Base-by-base conservation (phyloP, 805 yeast genomes). In the Starmerella etchellsii region DNA sequence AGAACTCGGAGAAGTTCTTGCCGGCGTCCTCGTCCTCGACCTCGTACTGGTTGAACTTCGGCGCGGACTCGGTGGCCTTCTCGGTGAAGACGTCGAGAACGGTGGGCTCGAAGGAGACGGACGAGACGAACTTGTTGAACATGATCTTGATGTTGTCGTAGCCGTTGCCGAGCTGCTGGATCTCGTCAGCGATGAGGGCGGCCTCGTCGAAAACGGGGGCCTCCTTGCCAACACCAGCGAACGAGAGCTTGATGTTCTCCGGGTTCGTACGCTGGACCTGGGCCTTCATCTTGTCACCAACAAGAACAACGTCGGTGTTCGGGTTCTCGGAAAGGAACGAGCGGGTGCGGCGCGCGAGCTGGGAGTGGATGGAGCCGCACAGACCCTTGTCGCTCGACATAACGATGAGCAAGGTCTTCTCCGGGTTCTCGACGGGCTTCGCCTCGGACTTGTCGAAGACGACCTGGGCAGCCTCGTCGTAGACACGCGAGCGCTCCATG, bases 291-390 rank as follows among this genome's bases (percentile, higher is more conserved):
- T 91, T 91, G 67, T 91, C 98, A 68, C 98, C 98, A 60, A 91
- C 67, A 51, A 94, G 71, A 46, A 84, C 87, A 48, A 91, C 60
- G 57, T 84, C 94, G 46, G 79, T 74, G 48, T 72, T 72, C 53
- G 81, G 75, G 56, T 71, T 63, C 56, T 72, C 80, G 26, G 58
- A 68, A 43, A 78, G 59, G 67, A 76, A 74, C 50, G 54, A 60
- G 69, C 93, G 83, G 47, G 94, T 81, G 49, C 81, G 76, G 69
- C 88, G 85, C 55, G 95, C 81, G 56, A 88, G 68, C 69, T 83
- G 94, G 40, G 98, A 76, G 71, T 91, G 98, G 61, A 91, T 84
- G 36, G 97, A 87, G 57, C 98, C 98, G 75, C 98, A 91, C 58
- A 91, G 75, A 62, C 98, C 98, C 71, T 91, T 91, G 70, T 91